These are phyloP conservation scores for Saccharum officinarum DNA, from an alignment of 176 grass and related monocot genomes.

Conservation along the genomic window DNA sequence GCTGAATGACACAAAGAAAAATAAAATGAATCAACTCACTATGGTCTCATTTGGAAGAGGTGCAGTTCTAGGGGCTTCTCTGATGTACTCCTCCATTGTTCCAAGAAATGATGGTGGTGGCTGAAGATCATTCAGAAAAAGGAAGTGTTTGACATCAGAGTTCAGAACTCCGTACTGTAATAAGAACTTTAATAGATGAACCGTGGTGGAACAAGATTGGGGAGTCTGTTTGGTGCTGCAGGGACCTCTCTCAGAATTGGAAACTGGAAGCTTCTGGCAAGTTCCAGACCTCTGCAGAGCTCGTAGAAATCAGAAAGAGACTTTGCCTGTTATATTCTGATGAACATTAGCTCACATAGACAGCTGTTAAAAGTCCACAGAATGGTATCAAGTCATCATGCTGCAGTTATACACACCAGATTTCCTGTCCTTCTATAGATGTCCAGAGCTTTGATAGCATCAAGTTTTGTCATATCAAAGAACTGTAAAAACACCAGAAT, in stretches of 20 bases:
- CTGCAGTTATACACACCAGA: slow-evolving; percentile 38
- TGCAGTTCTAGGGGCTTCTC: slow-evolving; percentile 64
- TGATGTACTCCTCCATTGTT: slow-evolving; percentile 97
- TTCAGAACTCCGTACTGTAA: not conserved
- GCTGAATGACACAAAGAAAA: not conserved
- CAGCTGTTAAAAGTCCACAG: not conserved
- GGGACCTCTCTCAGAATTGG: slow-evolving; percentile 78
- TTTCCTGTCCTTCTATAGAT: slow-evolving; percentile 77
- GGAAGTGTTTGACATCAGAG: slow-evolving; percentile 21
- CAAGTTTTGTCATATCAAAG: slow-evolving; percentile 83
- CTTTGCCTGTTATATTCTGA: slow-evolving; percentile 56
- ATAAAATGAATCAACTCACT: slow-evolving; percentile 29
- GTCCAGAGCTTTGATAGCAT: slow-evolving; percentile 75
- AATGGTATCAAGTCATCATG: not conserved
- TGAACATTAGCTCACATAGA: slow-evolving; percentile 10
- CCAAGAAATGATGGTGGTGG: slow-evolving; percentile 65
- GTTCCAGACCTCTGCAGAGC: slow-evolving; percentile 71
- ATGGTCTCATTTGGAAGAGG: slow-evolving; percentile 50
- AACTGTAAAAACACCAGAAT: slow-evolving; percentile 49
- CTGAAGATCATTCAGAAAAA: slow-evolving; percentile 42
- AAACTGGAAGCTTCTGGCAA: slow-evolving; percentile 81
- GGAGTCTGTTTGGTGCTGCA: not conserved
- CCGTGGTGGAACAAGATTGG: not conserved
- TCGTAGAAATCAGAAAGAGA: slow-evolving; percentile 78
- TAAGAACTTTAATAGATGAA: not conserved